Evolutionary conservation across 352 stramenopile genomes (phyloP).

Genomic region (Globisporangium ultimum): DNA sequence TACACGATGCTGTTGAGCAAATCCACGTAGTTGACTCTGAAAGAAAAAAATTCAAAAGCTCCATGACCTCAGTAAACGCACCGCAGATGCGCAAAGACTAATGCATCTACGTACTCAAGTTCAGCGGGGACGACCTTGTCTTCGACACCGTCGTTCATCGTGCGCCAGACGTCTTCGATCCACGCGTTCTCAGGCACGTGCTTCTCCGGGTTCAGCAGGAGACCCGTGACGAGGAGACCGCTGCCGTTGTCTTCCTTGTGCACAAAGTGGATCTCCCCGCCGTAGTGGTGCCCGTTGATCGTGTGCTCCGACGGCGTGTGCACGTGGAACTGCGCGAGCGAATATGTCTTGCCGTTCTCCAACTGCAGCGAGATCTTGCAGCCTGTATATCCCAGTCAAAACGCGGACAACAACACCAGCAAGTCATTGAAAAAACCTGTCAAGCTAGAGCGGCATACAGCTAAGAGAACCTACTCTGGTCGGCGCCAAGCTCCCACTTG

Average conservation of each 20-base stretch:
- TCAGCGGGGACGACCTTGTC: slow-evolving; percentile 21
- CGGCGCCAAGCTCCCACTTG: slow-evolving; percentile 50
- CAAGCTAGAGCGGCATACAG: too few relatives aligned
- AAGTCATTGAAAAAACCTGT: neutral
- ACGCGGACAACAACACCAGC: neutral
- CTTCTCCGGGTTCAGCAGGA: slow-evolving; percentile 40
- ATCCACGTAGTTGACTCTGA: slow-evolving; percentile 56
- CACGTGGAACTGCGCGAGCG: slow-evolving; percentile 56
- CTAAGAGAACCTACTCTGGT: slow-evolving; percentile 30
- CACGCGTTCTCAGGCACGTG: slow-evolving; percentile 33
- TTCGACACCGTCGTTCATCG: slow-evolving; percentile 31
- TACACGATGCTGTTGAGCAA: slow-evolving; percentile 42
- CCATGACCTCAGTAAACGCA: neutral
- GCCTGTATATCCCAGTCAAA: slow-evolving; percentile 6
- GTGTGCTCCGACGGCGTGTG: slow-evolving; percentile 45
- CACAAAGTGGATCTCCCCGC: slow-evolving; percentile 49
- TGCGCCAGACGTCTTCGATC: slow-evolving; percentile 42
- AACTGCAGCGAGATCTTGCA: slow-evolving; percentile 54
- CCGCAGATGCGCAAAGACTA: too few relatives aligned
- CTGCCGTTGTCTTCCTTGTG: slow-evolving; percentile 31
- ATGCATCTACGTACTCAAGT: slow-evolving; percentile 23
- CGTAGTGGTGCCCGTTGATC: slow-evolving; percentile 39
- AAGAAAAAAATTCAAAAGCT: neutral
- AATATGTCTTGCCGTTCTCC: slow-evolving; percentile 36
- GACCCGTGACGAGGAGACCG: slow-evolving; percentile 26